phyloP scores from a whole-genome alignment of 179 eudicot species.

The Patellifolia procumbens region DNA sequence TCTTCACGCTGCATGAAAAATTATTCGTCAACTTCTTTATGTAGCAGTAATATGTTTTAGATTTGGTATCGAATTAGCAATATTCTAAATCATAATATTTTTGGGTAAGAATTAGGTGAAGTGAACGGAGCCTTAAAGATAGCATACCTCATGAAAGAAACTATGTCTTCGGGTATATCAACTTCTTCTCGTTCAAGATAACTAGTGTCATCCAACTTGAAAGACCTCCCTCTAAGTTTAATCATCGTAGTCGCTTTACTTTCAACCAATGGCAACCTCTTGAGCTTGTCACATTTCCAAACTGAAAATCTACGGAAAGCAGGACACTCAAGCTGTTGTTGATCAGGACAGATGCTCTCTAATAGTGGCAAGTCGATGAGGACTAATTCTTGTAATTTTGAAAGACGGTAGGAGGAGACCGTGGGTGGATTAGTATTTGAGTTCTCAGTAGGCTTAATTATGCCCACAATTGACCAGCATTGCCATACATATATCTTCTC shows the following conservation, averaged over 20 bases:
- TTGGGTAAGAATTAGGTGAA: no score
- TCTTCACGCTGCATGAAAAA: background rate
- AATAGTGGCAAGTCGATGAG: slow-evolving; percentile 3
- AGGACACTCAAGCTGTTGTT: background rate
- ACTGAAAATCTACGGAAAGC: slow-evolving; percentile 5
- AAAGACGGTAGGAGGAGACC: background rate
- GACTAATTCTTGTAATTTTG: slow-evolving; percentile 9
- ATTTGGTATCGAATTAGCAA: no score
- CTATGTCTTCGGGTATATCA: background rate
- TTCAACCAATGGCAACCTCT: background rate
- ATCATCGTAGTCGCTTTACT: background rate
- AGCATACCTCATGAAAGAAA: background rate
- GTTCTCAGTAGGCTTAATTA: background rate
- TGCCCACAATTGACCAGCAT: background rate
- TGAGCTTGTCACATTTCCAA: slow-evolving; percentile 13
- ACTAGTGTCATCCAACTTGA: background rate
- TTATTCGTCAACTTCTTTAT: background rate
- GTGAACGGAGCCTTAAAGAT: background rate
- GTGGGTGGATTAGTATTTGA: background rate
- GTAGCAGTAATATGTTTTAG: no score
- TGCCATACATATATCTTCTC: background rate
- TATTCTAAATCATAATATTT: no score
- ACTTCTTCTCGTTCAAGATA: background rate
- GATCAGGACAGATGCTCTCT: background rate
- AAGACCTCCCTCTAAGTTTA: background rate